A percentile compares a stretch with the other conserved stretches of the same genome.
These are phyloP conservation scores for Meredithiella fracta DNA, from an alignment of 2,329 filamentous ascomycete species.

Conservation along the genomic window DNA sequence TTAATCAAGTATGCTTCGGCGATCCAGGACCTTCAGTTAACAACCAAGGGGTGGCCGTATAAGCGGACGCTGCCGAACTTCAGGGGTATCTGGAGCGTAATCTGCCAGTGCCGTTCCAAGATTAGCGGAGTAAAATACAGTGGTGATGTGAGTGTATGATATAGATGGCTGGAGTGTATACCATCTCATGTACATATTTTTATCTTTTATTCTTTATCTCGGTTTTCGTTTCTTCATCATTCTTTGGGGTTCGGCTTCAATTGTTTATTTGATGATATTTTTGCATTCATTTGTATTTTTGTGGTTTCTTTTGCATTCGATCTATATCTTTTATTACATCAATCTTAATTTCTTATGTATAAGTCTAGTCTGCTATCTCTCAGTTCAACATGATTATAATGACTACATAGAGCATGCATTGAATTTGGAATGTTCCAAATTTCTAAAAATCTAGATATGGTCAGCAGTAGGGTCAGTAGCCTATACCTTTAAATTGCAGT, in stretches of 20 bases:
- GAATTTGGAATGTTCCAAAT: too few relatives aligned
- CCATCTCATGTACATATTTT: constrained; percentile 6
- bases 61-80: constrained; percentile 35
- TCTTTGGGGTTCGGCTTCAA: not conserved
- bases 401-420: too few relatives aligned
- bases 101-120: constrained; percentile 24
- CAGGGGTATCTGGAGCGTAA: constrained; percentile 32
- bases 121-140: not conserved
- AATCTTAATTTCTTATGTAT: too few relatives aligned
- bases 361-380: not conserved
- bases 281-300: not conserved
- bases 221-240: not conserved
- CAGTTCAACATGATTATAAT: too few relatives aligned
- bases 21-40: constrained; percentile 41
- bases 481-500: not conserved
- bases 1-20: constrained; percentile 46
- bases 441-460: too few relatives aligned
- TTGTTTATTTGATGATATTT: not conserved
- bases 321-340: not conserved
- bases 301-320: not conserved
- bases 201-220: constrained; percentile 1
- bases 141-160: not conserved
- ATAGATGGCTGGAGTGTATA: constrained; percentile 1
- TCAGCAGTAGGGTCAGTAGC: not conserved
- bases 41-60: constrained; percentile 24